Conservation (phyloP, 1,284 basidiomycete genomes). For the Malassezia obtusa region DNA sequence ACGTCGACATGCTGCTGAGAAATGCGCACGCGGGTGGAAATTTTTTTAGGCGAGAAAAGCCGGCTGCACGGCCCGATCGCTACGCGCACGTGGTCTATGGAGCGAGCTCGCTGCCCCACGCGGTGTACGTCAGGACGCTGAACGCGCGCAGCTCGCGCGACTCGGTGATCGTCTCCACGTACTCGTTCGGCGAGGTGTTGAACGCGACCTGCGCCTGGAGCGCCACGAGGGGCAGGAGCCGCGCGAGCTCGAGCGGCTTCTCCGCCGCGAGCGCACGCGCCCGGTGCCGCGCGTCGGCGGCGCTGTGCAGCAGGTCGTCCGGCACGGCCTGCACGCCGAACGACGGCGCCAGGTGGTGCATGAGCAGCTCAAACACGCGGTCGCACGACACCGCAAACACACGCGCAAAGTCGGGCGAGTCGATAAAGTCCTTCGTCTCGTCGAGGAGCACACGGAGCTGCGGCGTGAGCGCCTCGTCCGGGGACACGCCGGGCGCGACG, state of each 20-base stretch:
- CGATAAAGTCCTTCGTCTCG: slow-evolving; percentile 60
- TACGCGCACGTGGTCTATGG: not conserved
- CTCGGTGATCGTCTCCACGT: slow-evolving; percentile 56
- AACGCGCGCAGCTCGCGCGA: slow-evolving; percentile 15
- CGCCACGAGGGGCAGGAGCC: slow-evolving; percentile 65
- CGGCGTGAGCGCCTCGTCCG: slow-evolving; percentile 28
- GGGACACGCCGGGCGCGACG: slow-evolving; percentile 13
- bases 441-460: slow-evolving; percentile 59
- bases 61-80: not conserved
- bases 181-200: slow-evolving; percentile 65
- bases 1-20: slow-evolving; percentile 13
- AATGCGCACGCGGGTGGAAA: not conserved
- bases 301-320: slow-evolving; percentile 33
- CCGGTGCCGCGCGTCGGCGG: slow-evolving; percentile 52
- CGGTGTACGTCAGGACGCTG: slow-evolving; percentile 15
- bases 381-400: slow-evolving; percentile 64
- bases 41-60: not conserved
- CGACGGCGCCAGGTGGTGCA: slow-evolving; percentile 53
- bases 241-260: slow-evolving; percentile 58
- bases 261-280: slow-evolving; percentile 24
- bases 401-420: slow-evolving; percentile 60
- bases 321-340: slow-evolving; percentile 32
- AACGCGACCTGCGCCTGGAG: slow-evolving; percentile 65
- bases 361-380: slow-evolving; percentile 56
- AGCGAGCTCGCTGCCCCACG: slow-evolving; percentile 14